These are phyloP conservation scores for Emmonsiellopsis sp. DNA, from an alignment of 2,329 filamentous ascomycete species.

Conservation along the genomic window DNA sequence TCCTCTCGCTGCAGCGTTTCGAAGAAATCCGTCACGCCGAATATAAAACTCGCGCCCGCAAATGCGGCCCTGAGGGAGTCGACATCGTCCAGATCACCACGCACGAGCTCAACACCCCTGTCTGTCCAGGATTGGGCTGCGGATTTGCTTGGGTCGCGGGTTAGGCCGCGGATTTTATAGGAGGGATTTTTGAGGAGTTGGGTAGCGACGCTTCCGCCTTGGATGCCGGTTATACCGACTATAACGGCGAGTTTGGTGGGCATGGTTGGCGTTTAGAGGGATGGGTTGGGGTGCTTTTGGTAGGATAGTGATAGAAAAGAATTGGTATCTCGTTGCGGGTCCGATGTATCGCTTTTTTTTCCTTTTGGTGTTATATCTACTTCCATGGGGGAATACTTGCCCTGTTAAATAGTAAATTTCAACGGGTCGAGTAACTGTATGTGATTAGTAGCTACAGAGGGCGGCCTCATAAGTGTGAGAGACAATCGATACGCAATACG, in stretches of 20 bases:
- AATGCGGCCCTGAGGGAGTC: slow-evolving; percentile 22
- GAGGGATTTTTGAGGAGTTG: slow-evolving; percentile 17
- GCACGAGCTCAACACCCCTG: slow-evolving; percentile 21
- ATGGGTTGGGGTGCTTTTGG: too few relatives aligned
- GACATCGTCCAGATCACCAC: slow-evolving; percentile 20
- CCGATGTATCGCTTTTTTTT: too few relatives aligned
- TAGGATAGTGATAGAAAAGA: too few relatives aligned
- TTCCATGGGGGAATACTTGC: too few relatives aligned
- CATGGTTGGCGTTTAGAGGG: too few relatives aligned
- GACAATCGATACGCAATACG: too few relatives aligned
- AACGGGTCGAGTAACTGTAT: too few relatives aligned
- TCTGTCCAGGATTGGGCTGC: slow-evolving; percentile 14
- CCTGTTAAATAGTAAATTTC: too few relatives aligned
- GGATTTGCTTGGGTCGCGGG: slow-evolving; percentile 18
- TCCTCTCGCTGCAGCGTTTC: slow-evolving; percentile 20
- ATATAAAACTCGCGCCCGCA: slow-evolving; percentile 36
- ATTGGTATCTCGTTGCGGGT: too few relatives aligned
- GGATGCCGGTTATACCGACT: slow-evolving; percentile 27
- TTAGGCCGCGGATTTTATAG: slow-evolving; percentile 25
- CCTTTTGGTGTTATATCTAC: too few relatives aligned
- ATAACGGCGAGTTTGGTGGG: slow-evolving; percentile 23
- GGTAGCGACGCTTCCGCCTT: slow-evolving; percentile 21
- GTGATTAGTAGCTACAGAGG: too few relatives aligned
- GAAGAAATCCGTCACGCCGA: slow-evolving; percentile 35
- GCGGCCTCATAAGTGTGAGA: too few relatives aligned